These are phyloP conservation scores for Melampsora larici-populina DNA, from an alignment of 1,284 basidiomycete genomes.

Conservation along the genomic window DNA sequence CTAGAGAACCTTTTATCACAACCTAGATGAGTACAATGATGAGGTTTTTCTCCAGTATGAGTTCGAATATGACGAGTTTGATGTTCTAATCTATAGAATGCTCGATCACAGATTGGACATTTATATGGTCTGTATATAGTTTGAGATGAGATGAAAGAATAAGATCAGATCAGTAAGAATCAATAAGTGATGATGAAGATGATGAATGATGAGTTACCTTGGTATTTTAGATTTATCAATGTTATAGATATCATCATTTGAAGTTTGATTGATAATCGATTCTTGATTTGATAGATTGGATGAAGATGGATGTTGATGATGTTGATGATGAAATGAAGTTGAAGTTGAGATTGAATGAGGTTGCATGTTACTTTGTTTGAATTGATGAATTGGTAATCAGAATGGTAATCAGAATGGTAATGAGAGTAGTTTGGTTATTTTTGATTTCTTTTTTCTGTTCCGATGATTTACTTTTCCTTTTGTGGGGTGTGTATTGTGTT, in stretches of 20 bases:
- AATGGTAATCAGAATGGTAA: no score
- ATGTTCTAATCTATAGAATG: constrained; percentile 86
- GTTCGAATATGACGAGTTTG: constrained; percentile 62
- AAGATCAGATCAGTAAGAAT: background rate
- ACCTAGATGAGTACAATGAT: constrained; percentile 36
- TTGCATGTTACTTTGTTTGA: no score
- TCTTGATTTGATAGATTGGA: background rate
- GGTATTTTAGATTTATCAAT: background rate
- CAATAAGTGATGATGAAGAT: background rate
- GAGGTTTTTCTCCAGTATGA: constrained; percentile 44
- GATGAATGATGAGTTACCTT: background rate
- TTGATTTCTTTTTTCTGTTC: no score
- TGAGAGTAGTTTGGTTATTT: no score
- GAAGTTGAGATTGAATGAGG: no score
- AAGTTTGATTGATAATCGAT: background rate
- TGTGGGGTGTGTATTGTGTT: no score
- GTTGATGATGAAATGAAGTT: no score
- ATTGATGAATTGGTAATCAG: no score
- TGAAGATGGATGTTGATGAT: no score
- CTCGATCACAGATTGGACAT: constrained; percentile 84
- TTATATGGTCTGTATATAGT: constrained; percentile 71
- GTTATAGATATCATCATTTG: background rate
- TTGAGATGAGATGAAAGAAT: no score
- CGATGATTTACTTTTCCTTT: no score
- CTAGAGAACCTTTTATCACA: constrained; percentile 96